These are phyloP conservation scores for Aspergillus nomiae DNA, from an alignment of 2,329 filamentous ascomycete species.

Conservation along the genomic window DNA sequence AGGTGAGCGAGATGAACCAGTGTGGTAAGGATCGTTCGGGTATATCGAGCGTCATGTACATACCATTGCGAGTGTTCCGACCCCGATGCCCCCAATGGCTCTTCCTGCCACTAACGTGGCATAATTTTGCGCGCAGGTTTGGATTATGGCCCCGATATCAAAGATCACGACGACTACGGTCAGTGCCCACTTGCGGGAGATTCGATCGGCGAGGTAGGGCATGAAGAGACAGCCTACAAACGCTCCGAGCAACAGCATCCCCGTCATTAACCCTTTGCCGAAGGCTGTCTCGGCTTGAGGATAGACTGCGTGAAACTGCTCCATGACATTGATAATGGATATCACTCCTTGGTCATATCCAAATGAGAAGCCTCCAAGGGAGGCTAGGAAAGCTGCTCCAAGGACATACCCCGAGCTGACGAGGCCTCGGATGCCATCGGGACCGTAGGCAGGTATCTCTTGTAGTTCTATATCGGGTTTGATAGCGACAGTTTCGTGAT, in stretches of 20 bases:
- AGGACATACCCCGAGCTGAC: slow-evolving; percentile 43
- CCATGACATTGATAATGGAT: slow-evolving; percentile 49
- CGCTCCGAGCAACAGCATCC: slow-evolving; percentile 46
- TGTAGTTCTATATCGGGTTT: neutral
- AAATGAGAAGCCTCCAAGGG: slow-evolving; percentile 44
- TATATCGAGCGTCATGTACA: neutral
- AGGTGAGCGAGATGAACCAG: neutral
- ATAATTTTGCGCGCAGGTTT: slow-evolving; percentile 30
- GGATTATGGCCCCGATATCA: slow-evolving; percentile 47
- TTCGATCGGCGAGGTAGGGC: slow-evolving; percentile 39
- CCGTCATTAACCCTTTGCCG: slow-evolving; percentile 43
- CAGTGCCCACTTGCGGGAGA: slow-evolving; percentile 47
- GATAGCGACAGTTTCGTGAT: neutral
- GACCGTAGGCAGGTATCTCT: slow-evolving; percentile 25
- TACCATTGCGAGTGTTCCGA: slow-evolving; percentile 40
- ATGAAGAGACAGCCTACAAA: slow-evolving; percentile 42
- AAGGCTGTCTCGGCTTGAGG: slow-evolving; percentile 39
- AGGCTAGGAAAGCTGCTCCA: slow-evolving; percentile 46
- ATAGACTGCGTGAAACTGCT: slow-evolving; percentile 45
- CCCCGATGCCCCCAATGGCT: slow-evolving; percentile 39
- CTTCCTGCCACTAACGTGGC: slow-evolving; percentile 35
- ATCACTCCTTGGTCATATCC: slow-evolving; percentile 50
- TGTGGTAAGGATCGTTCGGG: neutral
- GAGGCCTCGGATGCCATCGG: slow-evolving; percentile 33
- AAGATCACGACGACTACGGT: slow-evolving; percentile 38